phyloP scores from a whole-genome alignment of 176 grass and related monocot species.

The Phoenix dactylifera region DNA sequence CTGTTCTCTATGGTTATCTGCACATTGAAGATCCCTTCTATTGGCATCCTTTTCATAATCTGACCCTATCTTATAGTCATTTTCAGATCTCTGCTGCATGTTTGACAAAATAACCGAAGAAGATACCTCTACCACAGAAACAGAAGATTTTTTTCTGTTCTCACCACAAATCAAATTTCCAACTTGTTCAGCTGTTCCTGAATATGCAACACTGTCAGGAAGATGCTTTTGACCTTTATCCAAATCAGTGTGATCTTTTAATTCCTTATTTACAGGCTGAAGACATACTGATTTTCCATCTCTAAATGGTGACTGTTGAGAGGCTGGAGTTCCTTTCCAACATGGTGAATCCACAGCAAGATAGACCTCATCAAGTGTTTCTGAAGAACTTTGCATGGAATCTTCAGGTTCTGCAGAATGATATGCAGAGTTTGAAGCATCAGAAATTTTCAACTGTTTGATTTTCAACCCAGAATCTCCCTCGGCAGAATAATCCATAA shows the following conservation, averaged over 20 bases:
- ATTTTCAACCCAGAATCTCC: slow-evolving; percentile 5
- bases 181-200: slow-evolving; percentile 3
- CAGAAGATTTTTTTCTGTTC: neutral
- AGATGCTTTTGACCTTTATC: slow-evolving; percentile 1
- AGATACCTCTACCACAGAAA: neutral
- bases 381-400: slow-evolving; percentile 1
- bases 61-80: neutral
- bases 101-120: neutral
- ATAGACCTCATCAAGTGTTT: slow-evolving; percentile 11
- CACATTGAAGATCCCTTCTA: neutral
- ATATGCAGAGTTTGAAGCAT: neutral
- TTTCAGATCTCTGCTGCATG: neutral
- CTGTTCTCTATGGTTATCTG: neutral
- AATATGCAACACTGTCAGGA: slow-evolving; percentile 1
- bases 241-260: neutral
- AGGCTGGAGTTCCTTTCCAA: slow-evolving; percentile 22
- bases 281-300: neutral
- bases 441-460: slow-evolving; percentile 2
- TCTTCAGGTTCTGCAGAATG: slow-evolving; percentile 5
- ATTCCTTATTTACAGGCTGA: neutral
- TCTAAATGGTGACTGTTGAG: slow-evolving; percentile 1
- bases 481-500: neutral
- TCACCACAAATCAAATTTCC: neutral
- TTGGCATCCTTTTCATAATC: neutral
- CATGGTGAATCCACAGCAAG: slow-evolving; percentile 19